phyloP scores from a whole-genome alignment of 2,329 filamentous ascomycete genomes.

The Coleophoma cylindrospora region DNA sequence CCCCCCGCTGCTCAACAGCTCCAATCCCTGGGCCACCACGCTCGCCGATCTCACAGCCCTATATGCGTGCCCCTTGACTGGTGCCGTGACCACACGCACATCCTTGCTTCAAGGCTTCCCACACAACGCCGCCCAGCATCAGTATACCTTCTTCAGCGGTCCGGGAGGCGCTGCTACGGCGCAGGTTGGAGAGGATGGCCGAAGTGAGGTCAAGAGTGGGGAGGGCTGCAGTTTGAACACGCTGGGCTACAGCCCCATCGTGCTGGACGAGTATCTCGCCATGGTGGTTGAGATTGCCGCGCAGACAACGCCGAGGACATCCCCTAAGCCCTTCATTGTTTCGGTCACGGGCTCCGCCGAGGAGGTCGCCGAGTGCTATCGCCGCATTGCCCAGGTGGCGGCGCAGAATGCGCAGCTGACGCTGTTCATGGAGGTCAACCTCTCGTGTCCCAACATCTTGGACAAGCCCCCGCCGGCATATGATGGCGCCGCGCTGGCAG shows the following conservation, averaged over 20 bases:
- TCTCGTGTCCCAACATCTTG: slow-evolving; percentile 73
- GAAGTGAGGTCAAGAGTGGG: slow-evolving; percentile 8
- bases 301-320: slow-evolving; percentile 14
- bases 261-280: slow-evolving; percentile 52
- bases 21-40: slow-evolving; percentile 71
- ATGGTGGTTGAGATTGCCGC: slow-evolving; percentile 45
- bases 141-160: slow-evolving; percentile 60
- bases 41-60: slow-evolving; percentile 55
- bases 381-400: not conserved
- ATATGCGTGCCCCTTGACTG: slow-evolving; percentile 57
- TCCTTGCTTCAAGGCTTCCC: slow-evolving; percentile 59
- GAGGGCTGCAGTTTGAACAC: slow-evolving; percentile 57
- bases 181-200: slow-evolving; percentile 7
- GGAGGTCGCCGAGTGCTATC: slow-evolving; percentile 54
- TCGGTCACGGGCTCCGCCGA: slow-evolving; percentile 62
- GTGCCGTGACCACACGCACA: slow-evolving; percentile 72
- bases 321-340: slow-evolving; percentile 58
- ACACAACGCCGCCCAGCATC: slow-evolving; percentile 55
- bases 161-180: slow-evolving; percentile 24
- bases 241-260: slow-evolving; percentile 66
- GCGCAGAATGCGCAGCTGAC: slow-evolving; percentile 16
- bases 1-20: slow-evolving; percentile 64
- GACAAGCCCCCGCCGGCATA: slow-evolving; percentile 68
- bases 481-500: slow-evolving; percentile 39
- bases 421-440: slow-evolving; percentile 65